Percentiles rank a stretch among this genome's conserved stretches.
These are phyloP conservation scores for Camellia lanceoleosa DNA, from an alignment of 148 eudicot genomes.

Conservation along the genomic window DNA sequence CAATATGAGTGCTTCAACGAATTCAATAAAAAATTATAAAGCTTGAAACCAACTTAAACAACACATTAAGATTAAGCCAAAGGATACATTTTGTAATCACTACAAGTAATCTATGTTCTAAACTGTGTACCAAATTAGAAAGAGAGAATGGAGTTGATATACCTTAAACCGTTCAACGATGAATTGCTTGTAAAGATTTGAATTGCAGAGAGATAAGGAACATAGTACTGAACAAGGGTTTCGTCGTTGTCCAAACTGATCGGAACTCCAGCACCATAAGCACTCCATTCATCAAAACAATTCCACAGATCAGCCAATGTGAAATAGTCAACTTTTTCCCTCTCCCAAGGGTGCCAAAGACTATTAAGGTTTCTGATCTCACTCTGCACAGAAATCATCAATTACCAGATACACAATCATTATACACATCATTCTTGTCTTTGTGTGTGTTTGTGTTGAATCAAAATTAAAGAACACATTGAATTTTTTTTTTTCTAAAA, in stretches of 20 bases:
- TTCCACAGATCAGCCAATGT: slow-evolving; percentile 80
- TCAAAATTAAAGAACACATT: background rate
- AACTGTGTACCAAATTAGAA: background rate
- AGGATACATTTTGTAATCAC: background rate
- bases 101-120: background rate
- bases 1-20: background rate
- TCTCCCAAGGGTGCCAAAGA: slow-evolving; percentile 93
- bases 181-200: slow-evolving; percentile 83
- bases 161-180: slow-evolving; percentile 63
- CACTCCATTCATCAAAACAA: slow-evolving; percentile 92
- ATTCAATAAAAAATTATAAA: background rate
- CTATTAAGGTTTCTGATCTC: slow-evolving; percentile 71
- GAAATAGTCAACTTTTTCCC: slow-evolving; percentile 74
- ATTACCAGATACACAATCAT: background rate
- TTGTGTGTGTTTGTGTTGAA: background rate
- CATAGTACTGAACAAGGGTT: slow-evolving; percentile 79
- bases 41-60: background rate
- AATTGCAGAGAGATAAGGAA: slow-evolving; percentile 90
- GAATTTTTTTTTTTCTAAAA: background rate
- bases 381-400: slow-evolving; percentile 36
- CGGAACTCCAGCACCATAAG: slow-evolving; percentile 95
- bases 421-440: background rate
- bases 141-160: background rate
- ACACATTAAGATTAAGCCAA: too few species aligned
- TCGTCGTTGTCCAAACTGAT: slow-evolving; percentile 41